phyloP scores from a whole-genome alignment of 345 rosid genomes.

The Anacardium occidentale region DNA sequence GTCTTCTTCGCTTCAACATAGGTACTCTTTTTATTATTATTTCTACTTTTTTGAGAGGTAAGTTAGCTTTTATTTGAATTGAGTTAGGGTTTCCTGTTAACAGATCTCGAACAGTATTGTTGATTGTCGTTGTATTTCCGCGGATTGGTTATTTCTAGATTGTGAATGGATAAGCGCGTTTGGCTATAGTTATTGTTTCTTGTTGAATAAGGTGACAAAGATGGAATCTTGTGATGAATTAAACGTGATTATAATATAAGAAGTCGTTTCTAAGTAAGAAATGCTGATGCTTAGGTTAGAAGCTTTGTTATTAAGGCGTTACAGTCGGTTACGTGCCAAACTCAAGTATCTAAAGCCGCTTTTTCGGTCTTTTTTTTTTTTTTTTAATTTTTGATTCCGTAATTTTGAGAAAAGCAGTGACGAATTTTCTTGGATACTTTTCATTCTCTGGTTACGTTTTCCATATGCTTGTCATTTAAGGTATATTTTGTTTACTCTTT shows the following conservation, averaged over 20 bases:
- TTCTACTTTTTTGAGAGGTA: not conserved
- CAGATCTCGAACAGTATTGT: not conserved
- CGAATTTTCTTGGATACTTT: not conserved
- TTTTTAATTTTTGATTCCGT: not conserved
- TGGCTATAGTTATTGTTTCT: not conserved
- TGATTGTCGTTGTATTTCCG: not conserved
- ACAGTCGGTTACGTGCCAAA: not conserved
- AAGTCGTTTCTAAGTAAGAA: not conserved
- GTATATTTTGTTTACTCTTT: not conserved
- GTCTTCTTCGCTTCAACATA: slow-evolving; percentile 1
- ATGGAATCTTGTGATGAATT: not conserved
- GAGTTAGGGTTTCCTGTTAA: not conserved
- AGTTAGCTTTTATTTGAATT: not conserved
- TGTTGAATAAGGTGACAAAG: not conserved
- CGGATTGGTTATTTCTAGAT: not conserved
- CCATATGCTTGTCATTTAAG: not conserved
- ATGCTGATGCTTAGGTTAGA: not conserved
- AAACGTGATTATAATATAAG: not conserved
- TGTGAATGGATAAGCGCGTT: not conserved
- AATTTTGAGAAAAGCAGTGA: not conserved
- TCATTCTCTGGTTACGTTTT: not conserved
- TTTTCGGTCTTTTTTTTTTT: not conserved
- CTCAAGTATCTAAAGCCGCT: not conserved
- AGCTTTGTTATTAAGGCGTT: not conserved
- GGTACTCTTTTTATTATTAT: not conserved